Conservation (phyloP, 345 rosid genomes). For the Hibiscus syriacus region DNA sequence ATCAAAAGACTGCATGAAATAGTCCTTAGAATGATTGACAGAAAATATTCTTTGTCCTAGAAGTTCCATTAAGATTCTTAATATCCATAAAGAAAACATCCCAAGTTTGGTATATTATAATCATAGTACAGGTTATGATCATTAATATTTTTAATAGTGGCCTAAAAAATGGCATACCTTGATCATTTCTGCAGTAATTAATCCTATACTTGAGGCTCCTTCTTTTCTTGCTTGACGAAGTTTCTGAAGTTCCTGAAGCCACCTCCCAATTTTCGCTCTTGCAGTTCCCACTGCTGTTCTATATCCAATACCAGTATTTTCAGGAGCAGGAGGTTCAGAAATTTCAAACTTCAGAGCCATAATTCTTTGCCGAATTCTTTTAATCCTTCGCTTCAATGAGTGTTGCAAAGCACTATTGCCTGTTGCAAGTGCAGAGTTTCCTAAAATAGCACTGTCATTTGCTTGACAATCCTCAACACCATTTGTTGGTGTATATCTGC, state of each 20-base stretch:
- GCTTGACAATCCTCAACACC: slow-evolving; percentile 40
- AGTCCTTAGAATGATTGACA: neutral
- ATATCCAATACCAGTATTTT: slow-evolving; percentile 51
- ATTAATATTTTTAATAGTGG: neutral
- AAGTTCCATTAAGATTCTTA: neutral
- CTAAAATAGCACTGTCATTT: slow-evolving; percentile 24
- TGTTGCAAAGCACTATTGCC: slow-evolving; percentile 43
- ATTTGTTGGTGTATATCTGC: slow-evolving; percentile 35
- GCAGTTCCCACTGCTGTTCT: slow-evolving; percentile 62
- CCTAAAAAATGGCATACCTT: slow-evolving; percentile 40
- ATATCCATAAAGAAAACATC: neutral
- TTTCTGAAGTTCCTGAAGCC: slow-evolving; percentile 80
- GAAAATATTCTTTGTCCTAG: neutral
- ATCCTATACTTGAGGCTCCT: slow-evolving; percentile 58
- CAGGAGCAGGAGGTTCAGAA: slow-evolving; percentile 40
- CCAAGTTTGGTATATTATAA: slow-evolving; percentile 3
- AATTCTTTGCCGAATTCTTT: slow-evolving; percentile 61
- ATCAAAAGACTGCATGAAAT: neutral
- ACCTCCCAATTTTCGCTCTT: slow-evolving; percentile 65
- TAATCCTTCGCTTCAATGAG: slow-evolving; percentile 51
- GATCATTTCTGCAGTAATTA: slow-evolving; percentile 59
- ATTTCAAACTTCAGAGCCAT: slow-evolving; percentile 69
- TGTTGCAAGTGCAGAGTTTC: slow-evolving; percentile 26
- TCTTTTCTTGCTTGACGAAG: slow-evolving; percentile 65
- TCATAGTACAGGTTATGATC: neutral